A percentile compares a stretch with the other conserved stretches of the same genome.
phyloP scores from a whole-genome alignment of 2,329 filamentous ascomycete species.

The Trichothecium roseum region DNA sequence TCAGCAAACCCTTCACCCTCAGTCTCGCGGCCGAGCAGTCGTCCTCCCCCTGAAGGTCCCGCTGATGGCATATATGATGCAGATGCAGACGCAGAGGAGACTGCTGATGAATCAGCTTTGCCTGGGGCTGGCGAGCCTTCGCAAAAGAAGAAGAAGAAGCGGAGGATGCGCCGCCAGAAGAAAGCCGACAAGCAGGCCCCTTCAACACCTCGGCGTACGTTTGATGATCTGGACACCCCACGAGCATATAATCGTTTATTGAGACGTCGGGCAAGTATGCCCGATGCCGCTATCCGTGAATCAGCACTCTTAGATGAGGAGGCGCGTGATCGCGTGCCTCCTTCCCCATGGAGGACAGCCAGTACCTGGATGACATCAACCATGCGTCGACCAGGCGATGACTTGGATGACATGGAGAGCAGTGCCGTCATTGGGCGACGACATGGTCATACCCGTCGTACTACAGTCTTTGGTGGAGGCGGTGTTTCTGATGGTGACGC shows the following conservation, averaged over 20 bases:
- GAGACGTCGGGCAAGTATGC: constrained; percentile 55
- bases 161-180: constrained; percentile 48
- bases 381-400: constrained; percentile 36
- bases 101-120: constrained; percentile 60
- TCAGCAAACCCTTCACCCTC: constrained; percentile 40
- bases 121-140: constrained; percentile 20
- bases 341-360: constrained; percentile 42
- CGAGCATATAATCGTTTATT: constrained; percentile 38
- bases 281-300: constrained; percentile 41
- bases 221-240: constrained; percentile 28
- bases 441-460: constrained; percentile 52
- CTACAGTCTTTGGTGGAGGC: constrained; percentile 57
- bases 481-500: constrained; percentile 54
- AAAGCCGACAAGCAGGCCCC: constrained; percentile 52
- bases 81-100: constrained; percentile 72
- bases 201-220: constrained; percentile 44
- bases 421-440: constrained; percentile 37
- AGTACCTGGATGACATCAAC: constrained; percentile 46
- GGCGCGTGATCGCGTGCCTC: constrained; percentile 49
- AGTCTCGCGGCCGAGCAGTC: constrained; percentile 29
- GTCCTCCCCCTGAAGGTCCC: constrained; percentile 39
- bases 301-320: constrained; percentile 65
- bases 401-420: constrained; percentile 40
- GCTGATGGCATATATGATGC: constrained; percentile 36
- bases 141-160: constrained; percentile 51